Evolutionary conservation across 2,329 filamentous ascomycete genomes (phyloP).

Genomic region (Curvularia sp.): DNA sequence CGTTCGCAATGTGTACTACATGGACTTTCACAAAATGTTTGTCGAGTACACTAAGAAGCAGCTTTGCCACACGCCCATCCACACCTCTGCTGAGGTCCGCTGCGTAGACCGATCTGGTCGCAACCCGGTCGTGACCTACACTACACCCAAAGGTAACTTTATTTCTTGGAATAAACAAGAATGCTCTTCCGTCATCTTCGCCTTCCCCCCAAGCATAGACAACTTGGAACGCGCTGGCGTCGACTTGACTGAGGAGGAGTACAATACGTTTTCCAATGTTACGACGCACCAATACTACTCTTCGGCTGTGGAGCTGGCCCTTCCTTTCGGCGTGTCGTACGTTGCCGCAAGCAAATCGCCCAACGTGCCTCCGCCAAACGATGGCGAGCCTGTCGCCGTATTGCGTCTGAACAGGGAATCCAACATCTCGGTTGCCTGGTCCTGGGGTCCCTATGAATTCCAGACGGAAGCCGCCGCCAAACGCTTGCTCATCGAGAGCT

Average conservation of each 20-base stretch:
- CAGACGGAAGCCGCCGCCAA: conserved; percentile 38
- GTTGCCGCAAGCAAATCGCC: conserved; percentile 37
- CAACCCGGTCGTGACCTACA: conserved; percentile 45
- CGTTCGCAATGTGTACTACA: conserved; percentile 48
- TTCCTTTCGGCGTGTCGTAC: conserved; percentile 50
- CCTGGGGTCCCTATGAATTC: conserved; percentile 48
- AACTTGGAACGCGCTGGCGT: conserved; percentile 45
- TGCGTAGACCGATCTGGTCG: conserved; percentile 48
- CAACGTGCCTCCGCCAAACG: conserved; percentile 41
- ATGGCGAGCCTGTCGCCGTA: conserved; percentile 46
- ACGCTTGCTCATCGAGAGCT: conserved; percentile 39
- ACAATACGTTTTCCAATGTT: conserved; percentile 43
- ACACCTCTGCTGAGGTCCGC: conserved; percentile 44
- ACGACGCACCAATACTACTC: conserved; percentile 49
- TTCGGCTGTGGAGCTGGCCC: conserved; percentile 42
- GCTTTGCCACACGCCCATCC: conserved; percentile 43
- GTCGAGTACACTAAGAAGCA: conserved; percentile 42
- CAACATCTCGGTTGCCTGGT: conserved; percentile 47
- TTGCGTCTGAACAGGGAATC: conserved; percentile 41
- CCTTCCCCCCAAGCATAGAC: conserved; percentile 46
- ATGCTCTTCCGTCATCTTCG: conserved; percentile 48
- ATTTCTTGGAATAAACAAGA: conserved; percentile 44
- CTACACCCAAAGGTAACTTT: conserved; percentile 36
- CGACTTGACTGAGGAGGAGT: conserved; percentile 45
- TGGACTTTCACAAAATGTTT: conserved; percentile 50